Conservation (phyloP, 345 rosid species). For the Eucalyptus microcorys region DNA sequence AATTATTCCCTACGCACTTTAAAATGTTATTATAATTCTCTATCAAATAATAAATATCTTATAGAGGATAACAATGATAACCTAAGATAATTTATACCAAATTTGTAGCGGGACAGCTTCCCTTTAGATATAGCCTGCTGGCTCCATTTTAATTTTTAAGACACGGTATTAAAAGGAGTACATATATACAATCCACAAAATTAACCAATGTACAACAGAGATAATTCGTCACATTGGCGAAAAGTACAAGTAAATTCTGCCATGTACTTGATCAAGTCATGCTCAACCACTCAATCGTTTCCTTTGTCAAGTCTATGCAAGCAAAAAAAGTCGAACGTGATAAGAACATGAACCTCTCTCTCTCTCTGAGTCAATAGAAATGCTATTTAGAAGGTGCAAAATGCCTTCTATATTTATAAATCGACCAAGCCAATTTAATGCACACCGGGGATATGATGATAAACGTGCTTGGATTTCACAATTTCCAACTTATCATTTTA, state of each 20-base stretch:
- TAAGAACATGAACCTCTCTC: neutral
- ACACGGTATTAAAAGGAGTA: neutral
- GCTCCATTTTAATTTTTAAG: neutral
- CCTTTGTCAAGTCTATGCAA: neutral
- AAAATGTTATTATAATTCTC: neutral
- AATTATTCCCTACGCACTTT: neutral
- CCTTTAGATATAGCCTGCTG: neutral
- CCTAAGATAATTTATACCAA: too few species aligned
- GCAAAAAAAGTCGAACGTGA: neutral
- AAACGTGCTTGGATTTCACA: too few species aligned
- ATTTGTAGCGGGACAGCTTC: neutral
- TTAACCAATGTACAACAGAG: neutral
- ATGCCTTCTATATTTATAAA: too few species aligned
- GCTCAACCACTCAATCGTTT: neutral
- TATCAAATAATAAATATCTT: neutral
- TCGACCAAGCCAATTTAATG: too few species aligned
- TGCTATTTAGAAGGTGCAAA: neutral
- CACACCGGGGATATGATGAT: neutral
- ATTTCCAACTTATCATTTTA: too few species aligned
- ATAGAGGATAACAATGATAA: neutral
- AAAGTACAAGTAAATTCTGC: neutral
- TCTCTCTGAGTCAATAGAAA: too few species aligned
- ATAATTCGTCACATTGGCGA: neutral
- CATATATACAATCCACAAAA: neutral
- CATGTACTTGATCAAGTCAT: neutral